Evolutionary conservation across 768 basidiomycete genomes (phyloP).

Genomic region (Ramaria sp.): DNA sequence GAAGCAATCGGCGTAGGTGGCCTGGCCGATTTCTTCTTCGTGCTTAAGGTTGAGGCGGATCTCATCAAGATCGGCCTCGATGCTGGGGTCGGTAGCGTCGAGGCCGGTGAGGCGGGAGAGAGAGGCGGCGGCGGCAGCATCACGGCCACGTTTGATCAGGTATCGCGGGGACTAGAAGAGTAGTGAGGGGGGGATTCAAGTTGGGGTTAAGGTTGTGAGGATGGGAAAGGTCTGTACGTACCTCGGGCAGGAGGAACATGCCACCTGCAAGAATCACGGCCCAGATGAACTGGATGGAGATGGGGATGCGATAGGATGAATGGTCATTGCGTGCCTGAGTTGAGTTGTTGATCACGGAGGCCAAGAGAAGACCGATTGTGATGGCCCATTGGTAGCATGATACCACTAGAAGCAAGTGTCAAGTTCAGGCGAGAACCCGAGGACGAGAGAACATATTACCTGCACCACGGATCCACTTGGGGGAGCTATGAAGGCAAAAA

Average conservation of each 20-base stretch:
- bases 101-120: constrained; percentile 55
- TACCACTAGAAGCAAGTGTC: constrained; percentile 29
- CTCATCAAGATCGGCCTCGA: constrained; percentile 41
- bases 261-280: constrained; percentile 59
- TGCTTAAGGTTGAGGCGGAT: constrained; percentile 50
- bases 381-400: constrained; percentile 61
- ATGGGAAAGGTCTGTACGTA: background rate
- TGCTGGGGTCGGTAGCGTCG: constrained; percentile 38
- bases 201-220: background rate
- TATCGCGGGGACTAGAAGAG: constrained; percentile 58
- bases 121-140: constrained; percentile 45
- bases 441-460: background rate
- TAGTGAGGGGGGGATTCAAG: background rate
- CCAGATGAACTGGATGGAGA: constrained; percentile 74
- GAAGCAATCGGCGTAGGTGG: constrained; percentile 61
- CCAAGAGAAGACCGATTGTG: constrained; percentile 69
- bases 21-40: constrained; percentile 50
- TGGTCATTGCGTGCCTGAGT: constrained; percentile 40
- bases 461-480: constrained; percentile 67
- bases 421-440: background rate
- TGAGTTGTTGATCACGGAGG: constrained; percentile 58
- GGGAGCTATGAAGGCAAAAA: constrained; percentile 34
- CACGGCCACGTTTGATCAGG: constrained; percentile 56
- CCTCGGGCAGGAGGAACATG: constrained; percentile 62
- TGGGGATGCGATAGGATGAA: constrained; percentile 56